These are phyloP conservation scores for Lasiosphaeria miniovina DNA, from an alignment of 495 filamentous ascomycete species.

Conservation along the genomic window DNA sequence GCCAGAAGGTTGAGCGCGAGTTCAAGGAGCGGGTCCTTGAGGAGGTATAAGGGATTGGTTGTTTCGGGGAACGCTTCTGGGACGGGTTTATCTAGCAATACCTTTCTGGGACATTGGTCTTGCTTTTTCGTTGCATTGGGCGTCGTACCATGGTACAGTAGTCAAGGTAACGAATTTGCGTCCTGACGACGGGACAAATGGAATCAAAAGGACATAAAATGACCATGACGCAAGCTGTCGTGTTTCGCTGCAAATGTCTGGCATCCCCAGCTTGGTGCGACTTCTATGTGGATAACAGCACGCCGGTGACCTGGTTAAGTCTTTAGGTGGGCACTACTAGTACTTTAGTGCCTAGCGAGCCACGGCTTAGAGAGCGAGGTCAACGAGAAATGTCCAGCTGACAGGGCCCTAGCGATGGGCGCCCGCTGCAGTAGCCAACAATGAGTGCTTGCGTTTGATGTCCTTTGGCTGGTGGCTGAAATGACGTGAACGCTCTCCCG, in stretches of 20 bases:
- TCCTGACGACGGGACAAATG: constrained; percentile 32
- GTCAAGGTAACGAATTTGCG: constrained; percentile 45
- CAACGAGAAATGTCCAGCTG: background rate
- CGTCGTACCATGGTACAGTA: constrained; percentile 49
- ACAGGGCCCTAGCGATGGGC: background rate
- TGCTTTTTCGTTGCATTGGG: constrained; percentile 56
- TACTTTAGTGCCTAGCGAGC: background rate
- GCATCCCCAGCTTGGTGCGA: constrained; percentile 9
- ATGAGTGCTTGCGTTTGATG: background rate
- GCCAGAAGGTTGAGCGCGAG: constrained; percentile 97
- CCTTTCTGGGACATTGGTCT: constrained; percentile 46
- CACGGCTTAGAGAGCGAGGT: background rate
- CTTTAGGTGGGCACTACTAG: background rate
- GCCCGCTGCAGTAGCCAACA: background rate
- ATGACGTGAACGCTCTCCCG: background rate
- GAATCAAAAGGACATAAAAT: constrained; percentile 36
- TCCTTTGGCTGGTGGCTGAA: background rate
- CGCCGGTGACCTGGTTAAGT: background rate
- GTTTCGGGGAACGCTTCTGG: constrained; percentile 43
- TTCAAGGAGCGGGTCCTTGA: constrained; percentile 98
- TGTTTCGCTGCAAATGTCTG: constrained; percentile 6
- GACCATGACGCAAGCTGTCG: constrained; percentile 27
- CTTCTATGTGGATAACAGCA: constrained; percentile 8
- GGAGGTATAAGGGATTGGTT: constrained; percentile 67
- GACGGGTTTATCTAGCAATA: constrained; percentile 51